Conservation (phyloP, 306 rosid species). For the Cicer chorassanicum region DNA sequence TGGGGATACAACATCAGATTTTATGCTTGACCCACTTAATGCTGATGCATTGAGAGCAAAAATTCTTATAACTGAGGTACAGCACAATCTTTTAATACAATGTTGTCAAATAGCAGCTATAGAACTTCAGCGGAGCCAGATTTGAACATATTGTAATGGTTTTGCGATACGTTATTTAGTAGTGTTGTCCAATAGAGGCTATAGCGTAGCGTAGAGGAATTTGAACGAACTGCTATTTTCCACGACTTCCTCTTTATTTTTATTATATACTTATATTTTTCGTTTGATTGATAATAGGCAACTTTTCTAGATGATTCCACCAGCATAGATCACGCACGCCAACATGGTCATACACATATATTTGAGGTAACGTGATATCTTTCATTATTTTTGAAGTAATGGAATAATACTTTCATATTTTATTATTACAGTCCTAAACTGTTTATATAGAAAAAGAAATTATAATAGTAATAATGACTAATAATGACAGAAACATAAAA, state of each 20-base stretch:
- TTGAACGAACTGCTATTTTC: too few relatives aligned
- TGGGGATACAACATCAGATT: slow-evolving; percentile 89
- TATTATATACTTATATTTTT: neutral
- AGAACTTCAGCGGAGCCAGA: too few relatives aligned
- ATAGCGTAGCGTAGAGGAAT: too few relatives aligned
- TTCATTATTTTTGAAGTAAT: neutral
- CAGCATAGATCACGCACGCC: slow-evolving; percentile 82
- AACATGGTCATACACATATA: slow-evolving; percentile 90
- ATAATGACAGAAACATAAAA: too few relatives aligned
- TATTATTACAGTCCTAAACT: too few relatives aligned
- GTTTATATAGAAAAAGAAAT: too few relatives aligned
- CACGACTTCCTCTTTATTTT: neutral
- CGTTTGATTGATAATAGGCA: slow-evolving; percentile 59
- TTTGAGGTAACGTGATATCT: slow-evolving; percentile 62
- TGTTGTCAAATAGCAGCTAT: too few relatives aligned
- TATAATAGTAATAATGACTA: too few relatives aligned
- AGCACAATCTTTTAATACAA: slow-evolving; percentile 5
- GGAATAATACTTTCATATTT: too few relatives aligned
- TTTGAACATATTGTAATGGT: too few relatives aligned
- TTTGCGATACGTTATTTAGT: too few relatives aligned
- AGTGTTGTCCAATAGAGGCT: too few relatives aligned
- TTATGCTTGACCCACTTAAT: slow-evolving; percentile 87
- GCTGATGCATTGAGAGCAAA: slow-evolving; percentile 98
- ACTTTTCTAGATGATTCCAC: slow-evolving; percentile 85
- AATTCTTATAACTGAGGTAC: slow-evolving; percentile 96